Evolutionary conservation across 2,329 filamentous ascomycete species (phyloP).

Genomic region (Cladosporium sp.): DNA sequence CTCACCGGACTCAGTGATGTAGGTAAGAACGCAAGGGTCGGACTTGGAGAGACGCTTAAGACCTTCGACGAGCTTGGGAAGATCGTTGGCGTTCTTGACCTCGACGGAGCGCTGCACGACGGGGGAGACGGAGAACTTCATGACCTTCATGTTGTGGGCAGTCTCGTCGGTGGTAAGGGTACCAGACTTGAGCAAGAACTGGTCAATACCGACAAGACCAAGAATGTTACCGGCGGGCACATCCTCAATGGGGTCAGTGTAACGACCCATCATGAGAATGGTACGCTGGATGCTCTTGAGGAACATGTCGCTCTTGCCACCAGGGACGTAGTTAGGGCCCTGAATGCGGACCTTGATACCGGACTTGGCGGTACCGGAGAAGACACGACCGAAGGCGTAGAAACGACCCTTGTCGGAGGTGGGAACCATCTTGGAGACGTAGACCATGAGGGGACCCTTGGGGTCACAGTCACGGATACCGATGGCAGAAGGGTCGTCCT

Average conservation of each 20-base stretch:
- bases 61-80: constrained; percentile 99
- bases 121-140: constrained; percentile 99
- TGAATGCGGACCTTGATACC: constrained; percentile 99
- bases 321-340: constrained; percentile 96
- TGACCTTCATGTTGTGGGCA: constrained; percentile 99
- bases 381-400: constrained; percentile 99
- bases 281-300: constrained; percentile 99
- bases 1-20: constrained; percentile 89
- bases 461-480: constrained; percentile 98
- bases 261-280: constrained; percentile 99
- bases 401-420: constrained; percentile 99
- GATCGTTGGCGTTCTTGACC: constrained; percentile 99
- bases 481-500: constrained; percentile 87
- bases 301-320: constrained; percentile 98
- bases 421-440: constrained; percentile 99
- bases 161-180: constrained; percentile 96
- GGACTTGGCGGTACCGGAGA: constrained; percentile 95
- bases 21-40: constrained; percentile 94
- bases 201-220: constrained; percentile 97
- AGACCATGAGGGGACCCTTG: constrained; percentile 98
- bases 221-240: constrained; percentile 99
- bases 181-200: constrained; percentile 99
- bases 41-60: constrained; percentile 99
- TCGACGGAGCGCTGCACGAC: constrained; percentile 98
- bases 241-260: constrained; percentile 98